These are phyloP conservation scores for Puya raimondii DNA, from an alignment of 176 grass and related monocot genomes.

Conservation along the genomic window DNA sequence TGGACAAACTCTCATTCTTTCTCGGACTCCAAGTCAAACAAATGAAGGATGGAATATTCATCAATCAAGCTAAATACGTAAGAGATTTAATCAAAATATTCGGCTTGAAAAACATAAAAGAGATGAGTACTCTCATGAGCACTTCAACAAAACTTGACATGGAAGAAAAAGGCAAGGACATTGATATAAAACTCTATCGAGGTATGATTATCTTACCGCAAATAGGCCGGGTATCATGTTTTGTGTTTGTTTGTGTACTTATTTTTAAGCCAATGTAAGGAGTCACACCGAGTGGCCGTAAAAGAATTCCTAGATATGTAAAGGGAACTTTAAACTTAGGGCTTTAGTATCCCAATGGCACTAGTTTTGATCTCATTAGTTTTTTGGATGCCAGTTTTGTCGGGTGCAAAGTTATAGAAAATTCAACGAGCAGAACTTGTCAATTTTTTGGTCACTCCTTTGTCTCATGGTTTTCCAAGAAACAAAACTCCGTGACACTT, in stretches of 20 bases:
- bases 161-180: too few relatives aligned
- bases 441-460: too few relatives aligned
- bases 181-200: too few relatives aligned
- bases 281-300: background rate
- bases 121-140: too few relatives aligned
- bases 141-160: too few relatives aligned
- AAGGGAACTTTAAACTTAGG: background rate
- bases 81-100: too few relatives aligned
- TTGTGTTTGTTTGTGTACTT: background rate
- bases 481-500: too few relatives aligned
- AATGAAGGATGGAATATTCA: too few relatives aligned
- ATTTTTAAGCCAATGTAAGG: background rate
- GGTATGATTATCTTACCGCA: background rate
- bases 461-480: too few relatives aligned
- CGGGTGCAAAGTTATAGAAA: background rate
- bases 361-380: background rate
- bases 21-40: constrained; percentile 2
- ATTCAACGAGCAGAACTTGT: background rate
- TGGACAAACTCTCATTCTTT: constrained; percentile 3
- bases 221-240: constrained; percentile 3
- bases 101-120: too few relatives aligned
- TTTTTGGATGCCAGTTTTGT: background rate
- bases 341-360: background rate
- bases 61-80: too few relatives aligned
- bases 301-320: background rate